These are phyloP conservation scores for Clonostachys byssicola DNA, from an alignment of 2,329 filamentous ascomycete species.

Conservation along the genomic window DNA sequence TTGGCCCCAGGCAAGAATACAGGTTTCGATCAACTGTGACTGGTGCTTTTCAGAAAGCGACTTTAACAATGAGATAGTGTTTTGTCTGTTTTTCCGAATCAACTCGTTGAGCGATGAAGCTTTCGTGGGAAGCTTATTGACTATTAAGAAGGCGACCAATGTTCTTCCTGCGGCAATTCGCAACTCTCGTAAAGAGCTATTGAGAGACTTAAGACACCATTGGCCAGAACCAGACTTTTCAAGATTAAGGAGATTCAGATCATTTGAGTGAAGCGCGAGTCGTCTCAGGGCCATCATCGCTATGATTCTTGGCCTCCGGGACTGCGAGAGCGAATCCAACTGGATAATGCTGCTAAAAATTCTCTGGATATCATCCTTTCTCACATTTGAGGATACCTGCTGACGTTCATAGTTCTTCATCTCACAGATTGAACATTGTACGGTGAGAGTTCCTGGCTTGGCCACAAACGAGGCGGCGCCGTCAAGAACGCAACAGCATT, in stretches of 20 bases:
- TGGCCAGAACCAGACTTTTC: constrained; percentile 66
- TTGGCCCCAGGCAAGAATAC: constrained; percentile 82
- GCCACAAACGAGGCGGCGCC: background rate
- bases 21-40: constrained; percentile 71
- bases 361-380: too few relatives aligned
- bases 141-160: constrained; percentile 59
- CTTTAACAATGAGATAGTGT: constrained; percentile 67
- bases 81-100: constrained; percentile 49
- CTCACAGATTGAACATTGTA: too few relatives aligned
- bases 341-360: constrained; percentile 40
- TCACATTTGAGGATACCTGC: too few relatives aligned
- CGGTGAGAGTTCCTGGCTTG: too few relatives aligned
- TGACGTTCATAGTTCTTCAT: too few relatives aligned
- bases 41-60: constrained; percentile 66
- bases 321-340: constrained; percentile 40
- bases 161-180: constrained; percentile 74
- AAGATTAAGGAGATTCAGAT: constrained; percentile 59
- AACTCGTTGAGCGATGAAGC: constrained; percentile 12
- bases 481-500: constrained; percentile 27
- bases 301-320: constrained; percentile 59
- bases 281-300: constrained; percentile 70
- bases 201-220: constrained; percentile 77
- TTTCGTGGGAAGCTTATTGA: background rate
- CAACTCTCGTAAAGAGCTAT: constrained; percentile 81
- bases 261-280: constrained; percentile 62